Percentiles rank a stretch among this genome's conserved stretches.
Evolutionary conservation across 345 rosid species (phyloP).

Genomic region (Melastoma malabathricum): DNA sequence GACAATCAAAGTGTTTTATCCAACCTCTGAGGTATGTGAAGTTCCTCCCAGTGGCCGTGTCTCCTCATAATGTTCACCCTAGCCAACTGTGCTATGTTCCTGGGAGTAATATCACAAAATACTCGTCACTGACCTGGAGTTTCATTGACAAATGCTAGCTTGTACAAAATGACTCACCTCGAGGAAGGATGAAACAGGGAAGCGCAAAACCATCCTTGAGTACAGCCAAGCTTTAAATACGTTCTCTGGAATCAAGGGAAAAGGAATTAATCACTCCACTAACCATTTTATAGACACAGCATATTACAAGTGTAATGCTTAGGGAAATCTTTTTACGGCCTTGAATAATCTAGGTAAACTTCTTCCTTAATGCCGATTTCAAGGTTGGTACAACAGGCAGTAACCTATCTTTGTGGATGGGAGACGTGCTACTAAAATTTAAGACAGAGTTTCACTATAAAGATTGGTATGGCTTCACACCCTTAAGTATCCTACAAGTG

Average conservation of each 20-base stretch:
- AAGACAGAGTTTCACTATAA: too few species aligned
- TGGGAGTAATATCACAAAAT: conserved; percentile 7
- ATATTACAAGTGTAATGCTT: not conserved
- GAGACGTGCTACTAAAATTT: too few species aligned
- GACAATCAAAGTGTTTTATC: not conserved
- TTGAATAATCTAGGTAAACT: not conserved
- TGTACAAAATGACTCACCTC: conserved; percentile 12
- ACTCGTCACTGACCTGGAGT: too few species aligned
- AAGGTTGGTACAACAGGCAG: not conserved
- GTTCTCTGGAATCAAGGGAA: conserved; percentile 32
- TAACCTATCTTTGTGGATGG: not conserved
- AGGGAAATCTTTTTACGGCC: not conserved
- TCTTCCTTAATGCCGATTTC: not conserved
- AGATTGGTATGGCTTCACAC: too few species aligned
- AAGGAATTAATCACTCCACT: too few species aligned
- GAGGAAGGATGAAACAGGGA: conserved; percentile 45
- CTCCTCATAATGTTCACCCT: conserved; percentile 41
- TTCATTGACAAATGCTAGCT: too few species aligned
- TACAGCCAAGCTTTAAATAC: conserved; percentile 53
- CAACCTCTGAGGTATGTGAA: conserved; percentile 37
- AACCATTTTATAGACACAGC: too few species aligned
- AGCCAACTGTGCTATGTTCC: conserved; percentile 49
- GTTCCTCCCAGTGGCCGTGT: conserved; percentile 51
- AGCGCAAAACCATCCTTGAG: conserved; percentile 53
- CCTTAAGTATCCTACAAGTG: too few species aligned